These are phyloP conservation scores for Aphanomyces euteiches DNA, from an alignment of 352 stramenopile genomes.

Conservation along the genomic window DNA sequence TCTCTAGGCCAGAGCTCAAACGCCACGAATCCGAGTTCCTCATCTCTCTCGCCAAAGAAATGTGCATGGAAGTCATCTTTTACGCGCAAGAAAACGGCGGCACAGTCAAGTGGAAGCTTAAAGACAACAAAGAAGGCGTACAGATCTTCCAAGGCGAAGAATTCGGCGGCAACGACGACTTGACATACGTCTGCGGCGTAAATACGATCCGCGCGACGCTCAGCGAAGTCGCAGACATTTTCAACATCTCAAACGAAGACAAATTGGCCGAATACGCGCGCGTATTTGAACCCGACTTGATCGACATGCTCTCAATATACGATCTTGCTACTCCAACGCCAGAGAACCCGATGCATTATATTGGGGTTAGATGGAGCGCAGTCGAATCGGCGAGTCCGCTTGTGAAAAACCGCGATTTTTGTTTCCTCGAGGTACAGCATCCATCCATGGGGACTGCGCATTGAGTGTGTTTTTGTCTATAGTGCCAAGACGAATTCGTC, in stretches of 20 bases:
- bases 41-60: slow-evolving; percentile 68
- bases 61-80: slow-evolving; percentile 83
- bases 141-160: slow-evolving; percentile 67
- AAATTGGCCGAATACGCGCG: slow-evolving; percentile 27
- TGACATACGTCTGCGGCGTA: slow-evolving; percentile 47
- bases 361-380: slow-evolving; percentile 79
- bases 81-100: slow-evolving; percentile 66
- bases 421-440: slow-evolving; percentile 78
- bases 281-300: slow-evolving; percentile 41
- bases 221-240: slow-evolving; percentile 79
- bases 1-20: slow-evolving; percentile 55
- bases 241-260: slow-evolving; percentile 34
- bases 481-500: slow-evolving; percentile 32
- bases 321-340: slow-evolving; percentile 53
- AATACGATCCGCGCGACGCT: slow-evolving; percentile 70
- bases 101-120: slow-evolving; percentile 73
- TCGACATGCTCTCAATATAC: slow-evolving; percentile 76
- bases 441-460: slow-evolving; percentile 42
- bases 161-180: slow-evolving; percentile 28
- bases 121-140: slow-evolving; percentile 64
- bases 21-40: slow-evolving; percentile 68
- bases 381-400: slow-evolving; percentile 73
- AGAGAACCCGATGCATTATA: slow-evolving; percentile 79
- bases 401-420: slow-evolving; percentile 74
- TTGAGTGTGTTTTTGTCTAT: slow-evolving; percentile 40